Percentiles rank a stretch among this genome's conserved stretches.
These are phyloP conservation scores for Patellaria atrata DNA, from an alignment of 495 filamentous ascomycete species.

Conservation along the genomic window DNA sequence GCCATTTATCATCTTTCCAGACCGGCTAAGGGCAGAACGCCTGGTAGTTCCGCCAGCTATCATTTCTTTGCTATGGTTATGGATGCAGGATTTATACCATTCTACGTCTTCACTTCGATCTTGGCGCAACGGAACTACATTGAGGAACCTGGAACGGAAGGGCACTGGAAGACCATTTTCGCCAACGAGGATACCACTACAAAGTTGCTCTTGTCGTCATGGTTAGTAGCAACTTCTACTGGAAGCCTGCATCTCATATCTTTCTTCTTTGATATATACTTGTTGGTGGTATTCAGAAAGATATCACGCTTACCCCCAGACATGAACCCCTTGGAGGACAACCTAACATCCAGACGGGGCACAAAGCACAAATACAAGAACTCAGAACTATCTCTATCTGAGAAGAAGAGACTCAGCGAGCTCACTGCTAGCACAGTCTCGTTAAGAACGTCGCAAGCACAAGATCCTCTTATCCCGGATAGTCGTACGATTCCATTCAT, in stretches of 20 bases:
- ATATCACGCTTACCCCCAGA: conserved; percentile 73
- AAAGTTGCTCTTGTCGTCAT: conserved; percentile 46
- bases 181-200: conserved; percentile 31
- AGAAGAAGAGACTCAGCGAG: conserved; percentile 31
- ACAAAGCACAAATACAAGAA: conserved; percentile 54
- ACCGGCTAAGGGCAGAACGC: conserved; percentile 49
- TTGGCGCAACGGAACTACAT: conserved; percentile 37
- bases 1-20: conserved; percentile 61
- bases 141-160: conserved; percentile 29
- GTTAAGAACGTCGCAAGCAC: conserved; percentile 34
- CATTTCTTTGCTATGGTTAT: conserved; percentile 62
- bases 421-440: conserved; percentile 35
- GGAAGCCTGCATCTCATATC: conserved; percentile 57
- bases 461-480: conserved; percentile 39
- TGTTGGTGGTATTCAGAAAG: conserved; percentile 62
- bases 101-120: conserved; percentile 59
- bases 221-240: conserved; percentile 44
- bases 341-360: conserved; percentile 57
- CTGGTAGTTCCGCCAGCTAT: conserved; percentile 69
- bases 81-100: conserved; percentile 58
- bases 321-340: conserved; percentile 81
- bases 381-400: conserved; percentile 51
- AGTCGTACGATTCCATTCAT: conserved; percentile 20
- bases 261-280: conserved; percentile 50
- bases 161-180: conserved; percentile 52